phyloP scores from a whole-genome alignment of 352 stramenopile species.

The Blastocystis sp. region DNA sequence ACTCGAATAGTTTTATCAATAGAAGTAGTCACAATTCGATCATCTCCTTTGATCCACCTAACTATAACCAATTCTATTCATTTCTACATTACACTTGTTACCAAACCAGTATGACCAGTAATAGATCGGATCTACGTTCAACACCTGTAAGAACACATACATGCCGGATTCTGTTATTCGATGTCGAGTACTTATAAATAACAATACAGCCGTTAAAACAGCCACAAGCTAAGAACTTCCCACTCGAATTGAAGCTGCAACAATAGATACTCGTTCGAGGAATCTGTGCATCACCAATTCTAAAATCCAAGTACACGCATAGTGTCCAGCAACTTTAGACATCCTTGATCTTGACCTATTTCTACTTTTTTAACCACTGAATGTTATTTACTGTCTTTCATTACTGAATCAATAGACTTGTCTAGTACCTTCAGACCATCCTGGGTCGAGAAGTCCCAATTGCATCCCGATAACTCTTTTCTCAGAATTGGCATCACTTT shows the following conservation, averaged over 20 bases:
- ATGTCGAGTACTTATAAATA: slow-evolving; percentile 42
- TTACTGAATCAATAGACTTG: background rate
- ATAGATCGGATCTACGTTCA: slow-evolving; percentile 35
- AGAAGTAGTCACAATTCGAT: slow-evolving; percentile 50
- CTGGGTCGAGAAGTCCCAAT: slow-evolving; percentile 23
- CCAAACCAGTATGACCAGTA: slow-evolving; percentile 5
- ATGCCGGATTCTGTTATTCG: background rate
- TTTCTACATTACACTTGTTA: slow-evolving; percentile 45
- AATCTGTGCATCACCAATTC: background rate
- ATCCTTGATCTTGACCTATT: background rate
- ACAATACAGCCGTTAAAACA: slow-evolving; percentile 50
- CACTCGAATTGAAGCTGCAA: slow-evolving; percentile 47
- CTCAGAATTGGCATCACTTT: slow-evolving; percentile 39
- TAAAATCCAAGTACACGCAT: background rate
- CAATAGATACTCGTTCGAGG: slow-evolving; percentile 50
- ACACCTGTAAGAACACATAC: background rate
- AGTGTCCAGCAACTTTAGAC: slow-evolving; percentile 9
- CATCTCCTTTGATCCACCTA: slow-evolving; percentile 53
- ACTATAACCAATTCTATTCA: background rate
- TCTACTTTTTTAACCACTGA: background rate
- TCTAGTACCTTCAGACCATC: slow-evolving; percentile 2
- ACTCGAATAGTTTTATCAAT: slow-evolving; percentile 56
- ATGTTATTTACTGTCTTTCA: background rate
- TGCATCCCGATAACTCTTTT: slow-evolving; percentile 19
- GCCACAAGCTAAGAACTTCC: slow-evolving; percentile 49